Base-by-base conservation (phyloP, 805 yeast species). In the Candida railenensis region DNA sequence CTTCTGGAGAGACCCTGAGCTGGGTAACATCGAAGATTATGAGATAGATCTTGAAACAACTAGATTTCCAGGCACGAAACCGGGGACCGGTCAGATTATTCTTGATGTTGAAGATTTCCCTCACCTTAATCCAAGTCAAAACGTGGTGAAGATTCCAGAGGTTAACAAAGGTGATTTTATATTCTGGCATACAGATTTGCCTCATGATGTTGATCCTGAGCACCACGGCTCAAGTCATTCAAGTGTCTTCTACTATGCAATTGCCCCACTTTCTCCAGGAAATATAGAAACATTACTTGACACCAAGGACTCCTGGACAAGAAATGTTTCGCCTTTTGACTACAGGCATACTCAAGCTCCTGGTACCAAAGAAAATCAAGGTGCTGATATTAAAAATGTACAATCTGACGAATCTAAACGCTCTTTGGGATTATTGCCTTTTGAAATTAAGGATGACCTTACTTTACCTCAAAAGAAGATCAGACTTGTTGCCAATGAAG, bases 101-200 rank as follows among this genome's bases (percentile, higher is more conserved):
- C 55, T 63, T 25, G 45, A 45, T 30, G 57, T 56, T 9, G 48
- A 47, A 1, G 42, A 52, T 21, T 71, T 67, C 48, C 76, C 76
- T 1, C 74, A 69, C 37, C 52, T 73, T 33, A 41, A 60, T 4
- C 65, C 61, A n/a, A 48, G 51, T 1, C 48, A 53, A n/a, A 48
- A 65, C 2, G 65, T 73, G 59, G 59, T 62, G 11, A 52, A 64
- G 1, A 55, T 71, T 34, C 77, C 78, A 4, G 51, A 57, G 15
- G 73, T 72, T n/a, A 43, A 62, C 2, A 65, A 73, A 11, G 78
- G 78, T 4, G 77, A 72, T 53, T 61, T 57, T 47, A 73, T 74
- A 1, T 64, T 66, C 44, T 73, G 77, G 77, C 78, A 74, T 46
- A 61, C 69, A 44, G 78, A 73, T 49, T 43, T 62, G 21, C 61